Evolutionary conservation across 768 basidiomycete genomes (phyloP).

Genomic region (Mycena rebaudengoi): DNA sequence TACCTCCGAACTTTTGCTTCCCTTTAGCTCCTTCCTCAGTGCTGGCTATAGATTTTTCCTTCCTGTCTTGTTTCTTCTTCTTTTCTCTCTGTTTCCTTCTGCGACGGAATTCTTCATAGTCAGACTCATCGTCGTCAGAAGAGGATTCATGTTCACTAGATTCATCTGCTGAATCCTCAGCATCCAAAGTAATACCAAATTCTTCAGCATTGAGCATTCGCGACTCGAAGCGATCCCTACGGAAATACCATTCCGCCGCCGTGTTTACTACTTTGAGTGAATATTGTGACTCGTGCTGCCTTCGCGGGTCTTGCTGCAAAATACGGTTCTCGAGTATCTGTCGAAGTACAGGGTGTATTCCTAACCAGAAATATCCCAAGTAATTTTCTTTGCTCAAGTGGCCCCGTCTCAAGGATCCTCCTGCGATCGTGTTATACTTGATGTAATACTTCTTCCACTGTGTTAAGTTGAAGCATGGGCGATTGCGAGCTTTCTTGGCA

Average conservation of each 20-base stretch:
- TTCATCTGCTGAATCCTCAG: neutral
- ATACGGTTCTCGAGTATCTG: neutral
- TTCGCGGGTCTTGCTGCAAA: neutral
- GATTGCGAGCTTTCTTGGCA: neutral
- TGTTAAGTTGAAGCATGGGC: neutral
- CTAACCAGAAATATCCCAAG: constrained; percentile 14
- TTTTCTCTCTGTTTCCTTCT: neutral
- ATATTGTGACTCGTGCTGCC: neutral
- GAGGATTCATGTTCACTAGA: no score
- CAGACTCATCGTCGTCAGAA: neutral
- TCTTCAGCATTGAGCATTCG: constrained; percentile 3
- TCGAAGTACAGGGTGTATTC: neutral
- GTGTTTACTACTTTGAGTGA: neutral
- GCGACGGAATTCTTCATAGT: constrained; percentile 3
- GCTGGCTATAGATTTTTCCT: neutral
- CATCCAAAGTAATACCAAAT: neutral
- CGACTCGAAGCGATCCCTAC: neutral
- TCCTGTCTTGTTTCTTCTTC: neutral
- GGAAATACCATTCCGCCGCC: constrained; percentile 9
- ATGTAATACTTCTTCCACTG: constrained; percentile 15
- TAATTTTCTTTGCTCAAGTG: neutral
- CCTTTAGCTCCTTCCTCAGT: neutral
- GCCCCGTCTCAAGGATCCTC: neutral
- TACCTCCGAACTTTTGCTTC: neutral
- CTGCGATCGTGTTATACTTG: constrained; percentile 13